Conservation (phyloP, 2,329 filamentous ascomycete genomes). For the Mollisiaceae sp. region DNA sequence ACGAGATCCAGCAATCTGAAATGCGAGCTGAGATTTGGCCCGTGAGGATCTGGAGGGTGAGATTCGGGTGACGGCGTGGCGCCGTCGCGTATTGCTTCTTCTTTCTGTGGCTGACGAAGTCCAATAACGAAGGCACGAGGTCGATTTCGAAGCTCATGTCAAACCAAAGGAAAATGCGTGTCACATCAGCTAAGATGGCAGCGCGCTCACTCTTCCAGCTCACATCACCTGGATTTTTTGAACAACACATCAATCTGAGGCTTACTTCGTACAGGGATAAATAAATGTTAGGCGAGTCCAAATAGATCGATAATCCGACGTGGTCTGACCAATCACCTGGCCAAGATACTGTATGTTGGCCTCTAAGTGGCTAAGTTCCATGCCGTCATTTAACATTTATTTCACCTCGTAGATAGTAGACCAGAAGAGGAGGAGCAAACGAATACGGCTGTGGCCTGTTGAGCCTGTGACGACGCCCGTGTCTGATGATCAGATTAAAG, state of each 20-base stretch:
- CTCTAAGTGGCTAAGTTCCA: no score
- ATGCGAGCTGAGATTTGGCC: background rate
- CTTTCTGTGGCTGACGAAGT: slow-evolving; percentile 20
- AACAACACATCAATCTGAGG: slow-evolving; percentile 13
- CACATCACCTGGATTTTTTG: slow-evolving; percentile 14
- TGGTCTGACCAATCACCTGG: no score
- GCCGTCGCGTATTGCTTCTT: slow-evolving; percentile 4
- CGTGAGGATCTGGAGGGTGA: slow-evolving; percentile 1
- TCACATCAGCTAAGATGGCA: background rate
- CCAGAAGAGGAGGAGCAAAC: slow-evolving; percentile 7
- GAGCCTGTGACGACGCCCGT: slow-evolving; percentile 11
- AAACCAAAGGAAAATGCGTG: slow-evolving; percentile 6
- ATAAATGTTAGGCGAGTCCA: no score
- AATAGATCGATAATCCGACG: no score
- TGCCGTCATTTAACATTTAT: no score
- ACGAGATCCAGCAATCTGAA: slow-evolving; percentile 4
- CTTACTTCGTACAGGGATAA: no score
- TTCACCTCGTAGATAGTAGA: no score
- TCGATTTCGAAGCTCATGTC: background rate
- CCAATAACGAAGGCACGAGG: slow-evolving; percentile 20
- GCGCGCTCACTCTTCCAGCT: background rate
- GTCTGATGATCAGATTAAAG: background rate
- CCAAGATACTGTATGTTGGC: no score
- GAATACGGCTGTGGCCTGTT: slow-evolving; percentile 18
- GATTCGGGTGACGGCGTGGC: slow-evolving; percentile 13